Evolutionary conservation across 2,329 filamentous ascomycete species (phyloP), one percentile per base, ranked within the genome.

Genomic region (Diaporthe velutina): DNA sequence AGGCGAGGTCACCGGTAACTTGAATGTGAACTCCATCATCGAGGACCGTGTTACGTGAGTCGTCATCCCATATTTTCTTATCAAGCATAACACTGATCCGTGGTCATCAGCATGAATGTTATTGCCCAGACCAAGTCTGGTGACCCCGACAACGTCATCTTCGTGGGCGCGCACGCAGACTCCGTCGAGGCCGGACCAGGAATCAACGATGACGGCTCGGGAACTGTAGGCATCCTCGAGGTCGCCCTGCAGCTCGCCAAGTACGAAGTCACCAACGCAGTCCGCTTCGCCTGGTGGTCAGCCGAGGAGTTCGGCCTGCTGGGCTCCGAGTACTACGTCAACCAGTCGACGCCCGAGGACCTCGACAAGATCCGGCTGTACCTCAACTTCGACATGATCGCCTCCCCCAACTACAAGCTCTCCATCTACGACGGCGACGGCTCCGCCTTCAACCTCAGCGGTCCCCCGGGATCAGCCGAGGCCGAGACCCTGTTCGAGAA

Each of bases 381-480:
- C 79, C 87, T 90, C 82, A 89, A 90, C 83, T 90, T 89, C 73
- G 88, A 90, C 79, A 90, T 90, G 88, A 86, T 87, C 76, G 85
- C 85, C 61, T 85, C 83, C 77, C 87, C 86, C 35, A 89, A 89
- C 83, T 88, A 85, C 76, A 81, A 87, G 48, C 86, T 86, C 75
- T 86, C 85, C 76, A 88, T 92, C 76, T 94, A 91, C 83, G 87
- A 88, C 35, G 89, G 92, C 75, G 92, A 86, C 76, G 85, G 90
- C 76, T 90, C 90, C 79, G 91, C 88, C 17, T 90, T 92, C 75
- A 90, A 92, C 79, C 28, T 82, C 79, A 80, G 81, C 80, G 75
- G 77, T 78, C 3, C 81, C 80, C 0, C 79, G 84, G 0, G 68
- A 7, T 71, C 68, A 10, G 72, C 74, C 22, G 67, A 81, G 50